Evolutionary conservation across 805 yeast species (phyloP).

Genomic region (Cyberlindnera misumaiensis): DNA sequence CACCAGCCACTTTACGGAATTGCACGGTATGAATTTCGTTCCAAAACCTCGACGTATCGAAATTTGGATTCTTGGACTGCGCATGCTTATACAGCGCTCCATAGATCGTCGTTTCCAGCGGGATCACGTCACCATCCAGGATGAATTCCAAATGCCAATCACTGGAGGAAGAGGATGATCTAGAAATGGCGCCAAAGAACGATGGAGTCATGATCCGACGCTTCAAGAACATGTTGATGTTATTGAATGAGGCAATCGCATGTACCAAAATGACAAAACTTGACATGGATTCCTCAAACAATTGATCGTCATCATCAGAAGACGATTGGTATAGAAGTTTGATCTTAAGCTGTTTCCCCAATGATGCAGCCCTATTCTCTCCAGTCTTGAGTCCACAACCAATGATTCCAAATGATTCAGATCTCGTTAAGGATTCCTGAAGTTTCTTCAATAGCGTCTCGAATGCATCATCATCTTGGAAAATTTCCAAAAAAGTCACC

Average conservation of each 20-base stretch:
- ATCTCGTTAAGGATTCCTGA: slow-evolving; percentile 67
- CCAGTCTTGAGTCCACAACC: slow-evolving; percentile 32
- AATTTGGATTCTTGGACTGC: slow-evolving; percentile 29
- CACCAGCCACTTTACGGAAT: slow-evolving; percentile 34
- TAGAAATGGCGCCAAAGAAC: slow-evolving; percentile 13
- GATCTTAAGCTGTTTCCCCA: slow-evolving; percentile 67
- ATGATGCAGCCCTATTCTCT: slow-evolving; percentile 44
- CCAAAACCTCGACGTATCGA: slow-evolving; percentile 54
- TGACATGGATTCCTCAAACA: slow-evolving; percentile 20
- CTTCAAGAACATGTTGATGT: slow-evolving; percentile 37
- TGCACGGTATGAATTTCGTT: slow-evolving; percentile 43
- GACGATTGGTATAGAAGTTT: slow-evolving; percentile 38
- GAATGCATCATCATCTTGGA: slow-evolving; percentile 27
- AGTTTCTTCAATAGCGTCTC: slow-evolving; percentile 46
- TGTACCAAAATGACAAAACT: slow-evolving; percentile 37
- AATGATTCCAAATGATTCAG: slow-evolving; percentile 63
- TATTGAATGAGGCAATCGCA: slow-evolving; percentile 43
- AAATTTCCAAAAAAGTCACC: slow-evolving; percentile 37
- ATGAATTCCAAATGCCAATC: slow-evolving; percentile 47
- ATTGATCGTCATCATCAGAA: slow-evolving; percentile 1
- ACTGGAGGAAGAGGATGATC: slow-evolving; percentile 1
- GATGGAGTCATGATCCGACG: slow-evolving; percentile 27
- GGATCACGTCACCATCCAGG: slow-evolving; percentile 49
- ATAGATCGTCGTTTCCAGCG: slow-evolving; percentile 64
- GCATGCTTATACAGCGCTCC: slow-evolving; percentile 60